These are phyloP conservation scores for Fusarium brachygibbosum DNA, from an alignment of 2,329 filamentous ascomycete species.

Conservation along the genomic window DNA sequence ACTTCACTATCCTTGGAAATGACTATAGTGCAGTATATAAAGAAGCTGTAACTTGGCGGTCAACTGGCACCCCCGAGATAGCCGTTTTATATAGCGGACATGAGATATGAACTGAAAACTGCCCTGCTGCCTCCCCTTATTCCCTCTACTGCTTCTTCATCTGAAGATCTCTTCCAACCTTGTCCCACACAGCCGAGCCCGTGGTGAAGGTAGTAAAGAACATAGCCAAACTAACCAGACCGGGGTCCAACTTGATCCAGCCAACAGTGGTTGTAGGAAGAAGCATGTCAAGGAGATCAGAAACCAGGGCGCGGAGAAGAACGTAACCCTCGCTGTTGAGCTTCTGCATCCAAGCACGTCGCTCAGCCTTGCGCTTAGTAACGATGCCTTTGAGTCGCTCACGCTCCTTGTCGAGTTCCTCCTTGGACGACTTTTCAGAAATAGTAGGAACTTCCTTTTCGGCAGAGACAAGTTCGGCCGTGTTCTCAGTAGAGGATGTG, in stretches of 20 bases:
- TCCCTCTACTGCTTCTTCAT: constrained; percentile 25
- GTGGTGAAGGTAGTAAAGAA: constrained; percentile 73
- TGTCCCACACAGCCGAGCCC: constrained; percentile 72
- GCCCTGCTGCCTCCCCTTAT: neutral
- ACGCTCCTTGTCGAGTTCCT: constrained; percentile 51
- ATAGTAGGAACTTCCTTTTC: constrained; percentile 40
- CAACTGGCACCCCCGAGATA: neutral
- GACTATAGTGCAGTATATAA: neutral
- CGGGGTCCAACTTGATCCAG: constrained; percentile 67
- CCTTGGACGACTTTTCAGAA: constrained; percentile 39
- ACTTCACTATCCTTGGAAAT: neutral
- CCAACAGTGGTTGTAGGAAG: constrained; percentile 72
- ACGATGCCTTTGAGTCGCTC: constrained; percentile 55
- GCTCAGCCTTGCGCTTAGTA: constrained; percentile 52
- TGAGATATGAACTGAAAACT: constrained; percentile 9
- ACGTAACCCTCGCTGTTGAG: constrained; percentile 49
- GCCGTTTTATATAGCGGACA: constrained; percentile 12
- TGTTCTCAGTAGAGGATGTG: constrained; percentile 45
- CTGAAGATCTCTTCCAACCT: constrained; percentile 53
- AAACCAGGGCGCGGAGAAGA: constrained; percentile 63
- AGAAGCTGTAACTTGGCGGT: neutral
- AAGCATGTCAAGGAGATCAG: constrained; percentile 72
- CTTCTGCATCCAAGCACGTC: constrained; percentile 50
- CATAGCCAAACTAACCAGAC: constrained; percentile 70
- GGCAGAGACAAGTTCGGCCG: constrained; percentile 26